Evolutionary conservation across 1,139 yeast genomes (phyloP), one percentile per base, ranked within the genome.

Genomic region (Zhuliangozyma blackwelliae): DNA sequence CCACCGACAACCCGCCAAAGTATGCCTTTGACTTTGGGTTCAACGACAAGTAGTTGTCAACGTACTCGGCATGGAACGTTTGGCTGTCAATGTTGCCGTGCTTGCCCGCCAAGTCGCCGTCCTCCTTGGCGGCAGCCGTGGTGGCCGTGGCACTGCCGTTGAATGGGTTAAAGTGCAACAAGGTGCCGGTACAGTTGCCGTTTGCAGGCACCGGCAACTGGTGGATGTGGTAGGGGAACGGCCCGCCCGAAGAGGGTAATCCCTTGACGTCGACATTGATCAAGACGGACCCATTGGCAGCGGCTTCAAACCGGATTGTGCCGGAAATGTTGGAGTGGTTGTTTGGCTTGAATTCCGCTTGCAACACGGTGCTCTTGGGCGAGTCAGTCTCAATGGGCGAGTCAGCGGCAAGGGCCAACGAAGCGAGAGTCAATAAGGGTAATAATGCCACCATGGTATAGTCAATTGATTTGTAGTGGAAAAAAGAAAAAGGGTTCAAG

Each of bases 181-280:
- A 39, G 22, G 75, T 65, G 28, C 61, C 72, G 27, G 60, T 54
- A 53, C 75, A 69, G 50, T 61, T 59, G 19, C 72, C 73, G 40
- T 61, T 51, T 7, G 58, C 34, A 7, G 72, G 73, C 28, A 68
- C 72, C 11, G 67, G 63, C 11, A 41, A 41, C 38, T 55, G 56
- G 48, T 69, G 74, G 33, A 69, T 56, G 45, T 68, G 74, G 57
- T 68, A 68, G 36, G 59, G 50, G 57, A 67, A 68, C 31, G 72
- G 71, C 25, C 72, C 72, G 25, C 69, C 69, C 5, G 46, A 28
- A 5, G 48, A 27, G 12, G 75, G 75, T 47, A 68, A 62, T 23
- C 57, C 61, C 6, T 45, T 32, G 26, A 68, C 43, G 36, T 65
- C 58, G 27, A 68, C 67, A 13, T 43, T 40, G 19, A 68, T 63